phyloP scores from a whole-genome alignment of 805 yeast species.

The Cephaloascus fragrans region DNA sequence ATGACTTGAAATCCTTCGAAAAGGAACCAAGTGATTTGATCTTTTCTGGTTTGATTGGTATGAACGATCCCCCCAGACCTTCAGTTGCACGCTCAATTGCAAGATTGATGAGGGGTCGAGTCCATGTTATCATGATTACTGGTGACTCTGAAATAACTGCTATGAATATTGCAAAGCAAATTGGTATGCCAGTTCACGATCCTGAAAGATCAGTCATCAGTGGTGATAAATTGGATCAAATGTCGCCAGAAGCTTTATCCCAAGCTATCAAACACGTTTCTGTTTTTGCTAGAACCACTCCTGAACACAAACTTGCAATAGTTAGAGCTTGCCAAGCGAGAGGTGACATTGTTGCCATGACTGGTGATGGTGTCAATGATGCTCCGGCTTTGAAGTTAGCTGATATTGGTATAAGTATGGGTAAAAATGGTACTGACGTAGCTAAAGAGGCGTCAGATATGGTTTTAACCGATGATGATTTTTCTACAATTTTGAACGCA shows the following conservation, averaged over 20 bases:
- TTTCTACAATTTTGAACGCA: constrained; percentile 86
- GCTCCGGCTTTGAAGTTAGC: constrained; percentile 97
- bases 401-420: constrained; percentile 94
- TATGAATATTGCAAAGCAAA: constrained; percentile 70
- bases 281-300: constrained; percentile 91
- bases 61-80: constrained; percentile 97
- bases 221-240: constrained; percentile 72
- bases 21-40: constrained; percentile 47
- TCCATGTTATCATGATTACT: constrained; percentile 96
- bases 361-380: constrained; percentile 99
- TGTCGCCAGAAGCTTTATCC: constrained; percentile 65
- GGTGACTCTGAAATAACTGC: constrained; percentile 92
- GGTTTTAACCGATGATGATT: constrained; percentile 96
- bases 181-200: constrained; percentile 75
- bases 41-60: constrained; percentile 84
- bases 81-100: constrained; percentile 70
- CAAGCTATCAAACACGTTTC: constrained; percentile 74
- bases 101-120: constrained; percentile 81
- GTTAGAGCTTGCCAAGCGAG: constrained; percentile 83
- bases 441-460: constrained; percentile 98
- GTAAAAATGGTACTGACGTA: constrained; percentile 91
- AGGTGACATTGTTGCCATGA: constrained; percentile 96
- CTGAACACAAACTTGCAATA: constrained; percentile 85
- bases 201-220: constrained; percentile 62
- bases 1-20: constrained; percentile 26